Percentiles rank a stretch among this genome's conserved stretches.
These are phyloP conservation scores for Botrytis medusae DNA, from an alignment of 2,329 filamentous ascomycete genomes.

Conservation along the genomic window DNA sequence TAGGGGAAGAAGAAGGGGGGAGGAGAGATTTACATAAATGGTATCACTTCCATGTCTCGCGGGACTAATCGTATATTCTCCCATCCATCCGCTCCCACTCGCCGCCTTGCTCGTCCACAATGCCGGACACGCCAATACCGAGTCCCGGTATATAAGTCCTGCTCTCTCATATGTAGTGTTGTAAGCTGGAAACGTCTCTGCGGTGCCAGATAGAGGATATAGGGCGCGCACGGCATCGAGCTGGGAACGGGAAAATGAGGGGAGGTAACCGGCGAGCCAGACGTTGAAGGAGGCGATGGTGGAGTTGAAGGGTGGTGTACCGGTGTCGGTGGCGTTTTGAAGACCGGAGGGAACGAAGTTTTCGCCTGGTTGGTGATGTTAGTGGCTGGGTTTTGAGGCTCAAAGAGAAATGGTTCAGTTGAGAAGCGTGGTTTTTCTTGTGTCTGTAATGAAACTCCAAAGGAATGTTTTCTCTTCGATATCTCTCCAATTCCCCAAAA, in stretches of 20 bases:
- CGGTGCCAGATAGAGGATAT: conserved; percentile 50
- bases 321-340: conserved; percentile 37
- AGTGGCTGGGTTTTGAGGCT: background rate
- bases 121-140: conserved; percentile 58
- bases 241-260: conserved; percentile 45
- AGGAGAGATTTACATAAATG: conserved; percentile 46
- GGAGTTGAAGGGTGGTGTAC: conserved; percentile 49
- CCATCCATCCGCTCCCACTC: conserved; percentile 49
- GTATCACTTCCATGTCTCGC: conserved; percentile 60
- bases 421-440: background rate
- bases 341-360: conserved; percentile 58
- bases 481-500: background rate
- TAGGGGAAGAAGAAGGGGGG: background rate
- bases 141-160: conserved; percentile 57
- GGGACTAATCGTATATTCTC: conserved; percentile 59
- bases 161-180: conserved; percentile 53
- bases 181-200: conserved; percentile 48
- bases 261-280: conserved; percentile 57
- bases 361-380: conserved; percentile 45
- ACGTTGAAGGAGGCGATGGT: conserved; percentile 49
- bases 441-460: background rate
- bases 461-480: background rate
- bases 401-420: background rate
- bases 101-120: conserved; percentile 53
- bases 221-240: conserved; percentile 44